A percentile compares a stretch with the other conserved stretches of the same genome.
Conservation (phyloP, 345 rosid species). For the Bruguiera sexangula region DNA sequence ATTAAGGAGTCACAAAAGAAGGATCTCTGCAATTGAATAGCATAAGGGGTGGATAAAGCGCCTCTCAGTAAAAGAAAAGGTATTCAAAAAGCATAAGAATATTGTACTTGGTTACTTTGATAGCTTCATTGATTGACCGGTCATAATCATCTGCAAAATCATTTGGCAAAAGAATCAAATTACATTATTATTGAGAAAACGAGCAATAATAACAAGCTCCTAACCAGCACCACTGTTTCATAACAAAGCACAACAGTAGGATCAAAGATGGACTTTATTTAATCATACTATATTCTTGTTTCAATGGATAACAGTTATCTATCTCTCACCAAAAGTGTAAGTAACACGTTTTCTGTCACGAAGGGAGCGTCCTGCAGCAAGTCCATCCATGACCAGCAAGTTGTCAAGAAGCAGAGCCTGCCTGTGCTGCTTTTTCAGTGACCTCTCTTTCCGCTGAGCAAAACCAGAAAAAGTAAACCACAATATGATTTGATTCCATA, state of each 20-base stretch:
- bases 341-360: conserved; percentile 96
- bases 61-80: conserved; percentile 5
- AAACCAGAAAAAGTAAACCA: conserved; percentile 11
- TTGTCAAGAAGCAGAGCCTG: conserved; percentile 86
- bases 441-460: conserved; percentile 72
- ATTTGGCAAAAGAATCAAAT: conserved; percentile 15
- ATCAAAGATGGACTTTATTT: no score
- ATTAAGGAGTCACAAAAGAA: no score
- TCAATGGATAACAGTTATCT: background rate
- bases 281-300: no score
- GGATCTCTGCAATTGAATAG: no score
- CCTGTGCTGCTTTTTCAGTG: conserved; percentile 88
- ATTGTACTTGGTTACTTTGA: conserved; percentile 84
- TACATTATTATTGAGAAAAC: background rate
- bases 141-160: conserved; percentile 93
- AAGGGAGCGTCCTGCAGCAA: conserved; percentile 79
- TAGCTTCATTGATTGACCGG: conserved; percentile 95
- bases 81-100: conserved; percentile 1
- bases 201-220: background rate
- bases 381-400: conserved; percentile 60
- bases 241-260: background rate
- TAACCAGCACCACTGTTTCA: background rate
- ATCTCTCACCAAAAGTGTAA: conserved; percentile 79
- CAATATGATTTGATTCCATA: background rate
- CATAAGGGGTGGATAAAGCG: background rate